phyloP scores from a whole-genome alignment of 1,139 yeast species.

The Suhomyces bolitotheri region DNA sequence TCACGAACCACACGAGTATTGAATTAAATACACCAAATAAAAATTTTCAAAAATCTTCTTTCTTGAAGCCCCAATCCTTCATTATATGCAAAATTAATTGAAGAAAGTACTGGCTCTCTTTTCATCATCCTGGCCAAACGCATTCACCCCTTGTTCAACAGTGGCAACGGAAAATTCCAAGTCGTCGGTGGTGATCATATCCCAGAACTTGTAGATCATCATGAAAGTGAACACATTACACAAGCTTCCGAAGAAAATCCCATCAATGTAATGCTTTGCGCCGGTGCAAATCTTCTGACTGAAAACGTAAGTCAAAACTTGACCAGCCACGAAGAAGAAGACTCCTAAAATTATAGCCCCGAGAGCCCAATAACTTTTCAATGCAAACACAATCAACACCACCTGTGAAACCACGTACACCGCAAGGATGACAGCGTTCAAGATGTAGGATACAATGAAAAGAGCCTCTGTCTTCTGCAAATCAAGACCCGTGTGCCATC shows the following conservation, averaged over 20 bases:
- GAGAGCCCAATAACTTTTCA: constrained; percentile 81
- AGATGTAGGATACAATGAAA: constrained; percentile 66
- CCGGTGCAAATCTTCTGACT: constrained; percentile 65
- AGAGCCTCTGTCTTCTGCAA: constrained; percentile 57
- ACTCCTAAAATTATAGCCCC: constrained; percentile 75
- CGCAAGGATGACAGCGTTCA: constrained; percentile 67
- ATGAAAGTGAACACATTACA: constrained; percentile 79
- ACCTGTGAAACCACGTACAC: constrained; percentile 69
- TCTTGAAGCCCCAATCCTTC: neutral
- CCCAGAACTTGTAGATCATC: constrained; percentile 98
- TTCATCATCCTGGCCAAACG: constrained; percentile 36
- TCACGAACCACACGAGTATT: too few species aligned
- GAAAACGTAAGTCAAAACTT: constrained; percentile 68
- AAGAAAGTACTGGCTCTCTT: constrained; percentile 38
- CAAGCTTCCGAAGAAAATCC: constrained; percentile 78
- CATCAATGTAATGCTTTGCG: constrained; percentile 85
- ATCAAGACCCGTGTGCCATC: constrained; percentile 54
- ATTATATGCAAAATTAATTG: constrained; percentile 1
- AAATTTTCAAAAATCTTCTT: too few species aligned
- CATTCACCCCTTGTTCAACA: constrained; percentile 42
- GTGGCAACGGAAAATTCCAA: constrained; percentile 80
- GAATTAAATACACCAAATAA: too few species aligned
- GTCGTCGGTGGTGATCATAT: constrained; percentile 93
- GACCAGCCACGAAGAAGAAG: constrained; percentile 79
- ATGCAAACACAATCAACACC: constrained; percentile 64